Evolutionary conservation across 116 monocot genomes (phyloP).

Genomic region (Iris pallida): DNA sequence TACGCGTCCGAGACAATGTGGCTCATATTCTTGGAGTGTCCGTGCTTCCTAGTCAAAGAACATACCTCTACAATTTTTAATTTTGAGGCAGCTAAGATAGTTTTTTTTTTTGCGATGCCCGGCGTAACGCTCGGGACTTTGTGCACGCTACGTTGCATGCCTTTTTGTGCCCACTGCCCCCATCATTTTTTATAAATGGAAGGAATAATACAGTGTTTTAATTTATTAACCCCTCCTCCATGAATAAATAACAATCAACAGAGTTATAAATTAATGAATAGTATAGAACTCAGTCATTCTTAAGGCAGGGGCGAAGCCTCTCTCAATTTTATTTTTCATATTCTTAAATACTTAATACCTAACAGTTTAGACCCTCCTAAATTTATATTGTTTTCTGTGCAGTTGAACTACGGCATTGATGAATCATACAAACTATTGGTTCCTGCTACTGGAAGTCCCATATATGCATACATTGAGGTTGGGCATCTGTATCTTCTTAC

Average conservation of each 20-base stretch:
- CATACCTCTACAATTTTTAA: too few species aligned
- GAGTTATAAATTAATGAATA: neutral
- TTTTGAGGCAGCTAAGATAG: too few species aligned
- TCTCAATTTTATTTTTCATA: neutral
- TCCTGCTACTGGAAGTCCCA: slow-evolving; percentile 36
- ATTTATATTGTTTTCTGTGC: slow-evolving; percentile 17
- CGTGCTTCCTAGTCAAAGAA: too few species aligned
- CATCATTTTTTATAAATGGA: too few species aligned
- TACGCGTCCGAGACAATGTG: too few species aligned
- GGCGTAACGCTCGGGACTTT: too few species aligned
- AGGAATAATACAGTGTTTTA: too few species aligned
- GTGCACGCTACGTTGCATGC: too few species aligned
- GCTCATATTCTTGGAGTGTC: too few species aligned
- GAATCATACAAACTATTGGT: slow-evolving; percentile 66
- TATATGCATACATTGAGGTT: slow-evolving; percentile 62
- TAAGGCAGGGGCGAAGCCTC: neutral
- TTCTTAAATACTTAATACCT: neutral
- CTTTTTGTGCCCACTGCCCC: too few species aligned
- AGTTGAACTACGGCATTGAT: slow-evolving; percentile 74
- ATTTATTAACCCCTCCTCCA: neutral
- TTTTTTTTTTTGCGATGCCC: too few species aligned
- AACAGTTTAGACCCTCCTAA: too few species aligned
- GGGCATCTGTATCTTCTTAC: neutral
- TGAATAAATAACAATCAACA: neutral
- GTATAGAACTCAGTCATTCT: neutral